Evolutionary conservation across 768 basidiomycete genomes (phyloP), one percentile per base, ranked within the genome.

Genomic region (Lentinula sp.): DNA sequence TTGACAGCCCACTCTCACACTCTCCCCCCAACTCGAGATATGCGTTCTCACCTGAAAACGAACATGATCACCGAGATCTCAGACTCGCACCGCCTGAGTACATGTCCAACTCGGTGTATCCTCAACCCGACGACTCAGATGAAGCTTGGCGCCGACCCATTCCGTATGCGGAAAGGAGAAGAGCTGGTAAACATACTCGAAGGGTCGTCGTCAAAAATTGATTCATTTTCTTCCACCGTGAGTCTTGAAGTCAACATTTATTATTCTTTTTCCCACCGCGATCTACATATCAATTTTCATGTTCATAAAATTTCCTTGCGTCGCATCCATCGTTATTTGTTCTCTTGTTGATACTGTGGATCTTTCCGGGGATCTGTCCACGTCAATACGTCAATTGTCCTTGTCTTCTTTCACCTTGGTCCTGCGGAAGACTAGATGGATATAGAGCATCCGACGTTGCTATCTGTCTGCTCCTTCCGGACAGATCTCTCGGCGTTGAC

Each of bases 161-260:
- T 72, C 88, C 90, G 20, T 85, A 87, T 67, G 81, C 82, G 43
- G 89, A 90, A 70, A 83, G 90, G 23, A 77, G 90, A 59, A 78
- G 90, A 60, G 90, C 90, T 56, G 90, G 90, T 54, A 92, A 92
- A 70, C 90, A 91, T 69, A 91, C 90, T 23, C 80, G 78, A 67
- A 82, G 90, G 57, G 85, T 91, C 37, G 83, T 91, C 63, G 84
- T 87, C 61, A 74, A 82, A 68, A 74, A 73, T 67, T 81, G 66
- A 71, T 56, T 46, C 15, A 49, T 35, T 45, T 10, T 13, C 15
- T 36, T 39, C n/a, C 16, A n/a, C 10, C 39, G 55, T 56, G 55
- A 56, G 55, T 56, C 15, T 33, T 12, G n/a, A 43, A 20, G 15
- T 55, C 18, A n/a, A 10, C 7, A 32, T 51, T 15, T 56, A 15